Evolutionary conservation across 2,329 filamentous ascomycete genomes (phyloP).

Genomic region (Arthrobotrys sphaeroides): DNA sequence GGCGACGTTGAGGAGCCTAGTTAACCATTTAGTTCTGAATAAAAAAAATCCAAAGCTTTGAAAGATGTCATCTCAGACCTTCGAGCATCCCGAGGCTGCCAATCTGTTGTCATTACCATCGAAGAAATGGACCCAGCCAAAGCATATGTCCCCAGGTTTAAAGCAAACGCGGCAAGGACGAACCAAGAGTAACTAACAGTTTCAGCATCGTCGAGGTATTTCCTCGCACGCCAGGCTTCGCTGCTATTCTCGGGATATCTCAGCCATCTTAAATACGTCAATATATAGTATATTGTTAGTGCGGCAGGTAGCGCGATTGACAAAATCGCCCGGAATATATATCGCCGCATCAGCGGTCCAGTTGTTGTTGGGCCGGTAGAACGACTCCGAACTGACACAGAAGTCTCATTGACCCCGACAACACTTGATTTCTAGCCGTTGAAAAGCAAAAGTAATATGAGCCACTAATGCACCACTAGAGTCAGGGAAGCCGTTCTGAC

Average conservation of each 20-base stretch:
- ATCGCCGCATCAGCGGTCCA: background rate
- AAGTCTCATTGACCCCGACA: too few species aligned
- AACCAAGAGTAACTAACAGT: constrained; percentile 28
- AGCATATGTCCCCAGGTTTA: constrained; percentile 21
- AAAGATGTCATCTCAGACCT: background rate
- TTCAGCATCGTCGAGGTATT: constrained; percentile 24
- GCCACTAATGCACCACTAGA: too few species aligned
- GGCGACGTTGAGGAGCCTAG: constrained; percentile 1
- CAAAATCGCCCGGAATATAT: background rate
- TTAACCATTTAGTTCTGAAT: background rate
- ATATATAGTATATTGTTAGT: background rate
- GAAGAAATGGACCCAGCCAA: constrained; percentile 5
- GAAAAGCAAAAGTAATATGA: too few species aligned
- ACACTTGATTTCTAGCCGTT: too few species aligned
- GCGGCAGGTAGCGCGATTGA: background rate
- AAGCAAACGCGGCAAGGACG: background rate
- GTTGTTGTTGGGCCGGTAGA: background rate
- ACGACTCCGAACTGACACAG: too few species aligned
- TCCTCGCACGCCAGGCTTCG: background rate
- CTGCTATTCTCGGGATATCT: constrained; percentile 7
- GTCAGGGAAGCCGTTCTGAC: too few species aligned
- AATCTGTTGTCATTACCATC: background rate
- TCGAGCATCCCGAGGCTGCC: background rate
- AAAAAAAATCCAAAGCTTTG: background rate
- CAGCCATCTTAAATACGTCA: constrained; percentile 27